A percentile compares a stretch with the other conserved stretches of the same genome.
Conservation (phyloP, 345 rosid genomes). For the Tarenaya hassleriana region DNA sequence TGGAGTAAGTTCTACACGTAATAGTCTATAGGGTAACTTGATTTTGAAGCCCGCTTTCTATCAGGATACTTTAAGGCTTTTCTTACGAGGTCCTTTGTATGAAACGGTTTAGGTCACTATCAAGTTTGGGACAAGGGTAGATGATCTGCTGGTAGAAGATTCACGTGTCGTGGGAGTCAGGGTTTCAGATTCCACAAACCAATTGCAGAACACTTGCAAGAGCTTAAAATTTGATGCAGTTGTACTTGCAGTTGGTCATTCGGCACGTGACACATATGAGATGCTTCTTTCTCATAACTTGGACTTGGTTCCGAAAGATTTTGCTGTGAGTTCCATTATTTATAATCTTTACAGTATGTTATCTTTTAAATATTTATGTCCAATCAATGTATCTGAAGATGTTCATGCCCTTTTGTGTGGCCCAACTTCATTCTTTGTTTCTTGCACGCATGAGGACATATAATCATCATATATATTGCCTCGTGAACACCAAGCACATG, state of each 20-base stretch:
- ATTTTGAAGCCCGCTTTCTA: neutral
- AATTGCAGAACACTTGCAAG: constrained; percentile 29
- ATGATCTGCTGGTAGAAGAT: constrained; percentile 66
- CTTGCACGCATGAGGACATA: too few relatives aligned
- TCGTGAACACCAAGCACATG: too few relatives aligned
- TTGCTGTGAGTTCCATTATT: constrained; percentile 58
- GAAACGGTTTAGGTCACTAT: constrained; percentile 51
- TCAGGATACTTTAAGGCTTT: neutral
- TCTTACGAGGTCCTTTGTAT: constrained; percentile 13
- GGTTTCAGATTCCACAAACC: constrained; percentile 51
- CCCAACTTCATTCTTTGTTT: too few relatives aligned
- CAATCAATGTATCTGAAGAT: neutral
- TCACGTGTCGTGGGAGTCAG: constrained; percentile 61
- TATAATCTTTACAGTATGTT: neutral
- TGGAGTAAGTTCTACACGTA: constrained; percentile 49
- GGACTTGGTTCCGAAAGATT: constrained; percentile 74
- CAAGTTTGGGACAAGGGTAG: constrained; percentile 77
- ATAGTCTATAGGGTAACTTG: constrained; percentile 15
- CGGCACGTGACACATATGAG: constrained; percentile 88
- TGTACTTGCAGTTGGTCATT: constrained; percentile 91
- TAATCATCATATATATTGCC: too few relatives aligned
- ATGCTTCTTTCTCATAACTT: constrained; percentile 85
- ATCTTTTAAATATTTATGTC: neutral
- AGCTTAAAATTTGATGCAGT: constrained; percentile 60
- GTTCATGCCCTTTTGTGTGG: neutral